Percentiles rank a stretch among this genome's conserved stretches.
Conservation (phyloP, 306 rosid genomes). For the Astragalus glycyphyllos region DNA sequence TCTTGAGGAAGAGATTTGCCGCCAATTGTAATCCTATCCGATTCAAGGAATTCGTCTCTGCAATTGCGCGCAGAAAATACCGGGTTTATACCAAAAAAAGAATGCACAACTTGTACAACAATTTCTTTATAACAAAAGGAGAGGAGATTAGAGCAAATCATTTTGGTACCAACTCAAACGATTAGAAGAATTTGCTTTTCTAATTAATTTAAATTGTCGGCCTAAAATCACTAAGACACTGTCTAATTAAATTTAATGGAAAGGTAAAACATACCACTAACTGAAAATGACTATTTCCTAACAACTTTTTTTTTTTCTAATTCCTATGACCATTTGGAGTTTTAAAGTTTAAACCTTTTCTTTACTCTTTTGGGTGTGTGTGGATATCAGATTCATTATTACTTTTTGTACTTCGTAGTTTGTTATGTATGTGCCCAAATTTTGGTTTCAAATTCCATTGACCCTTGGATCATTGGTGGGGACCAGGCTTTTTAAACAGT, state of each 20-base stretch:
- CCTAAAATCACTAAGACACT: constrained; percentile 47
- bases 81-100: no score
- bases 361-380: constrained; percentile 45
- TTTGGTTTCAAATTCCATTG: constrained; percentile 44
- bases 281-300: constrained; percentile 65
- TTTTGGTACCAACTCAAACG: constrained; percentile 12
- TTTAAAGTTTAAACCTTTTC: constrained; percentile 32
- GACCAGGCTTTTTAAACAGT: constrained; percentile 28
- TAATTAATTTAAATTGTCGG: constrained; percentile 21
- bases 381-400: constrained; percentile 31
- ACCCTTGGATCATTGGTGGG: constrained; percentile 43
- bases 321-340: constrained; percentile 38
- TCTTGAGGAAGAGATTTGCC: no score
- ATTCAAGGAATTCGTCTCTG: no score
- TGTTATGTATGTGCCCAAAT: constrained; percentile 34
- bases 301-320: constrained; percentile 46
- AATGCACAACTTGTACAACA: no score
- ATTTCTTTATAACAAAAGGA: no score
- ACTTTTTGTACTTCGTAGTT: constrained; percentile 33
- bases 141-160: no score
- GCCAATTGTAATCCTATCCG: no score
- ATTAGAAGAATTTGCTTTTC: constrained; percentile 31
- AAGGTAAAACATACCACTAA: constrained; percentile 26
- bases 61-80: no score
- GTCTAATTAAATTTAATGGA: constrained; percentile 16